Base-by-base conservation (phyloP, 2,329 filamentous ascomycete species). In the Phyllosticta citrichinensis region DNA sequence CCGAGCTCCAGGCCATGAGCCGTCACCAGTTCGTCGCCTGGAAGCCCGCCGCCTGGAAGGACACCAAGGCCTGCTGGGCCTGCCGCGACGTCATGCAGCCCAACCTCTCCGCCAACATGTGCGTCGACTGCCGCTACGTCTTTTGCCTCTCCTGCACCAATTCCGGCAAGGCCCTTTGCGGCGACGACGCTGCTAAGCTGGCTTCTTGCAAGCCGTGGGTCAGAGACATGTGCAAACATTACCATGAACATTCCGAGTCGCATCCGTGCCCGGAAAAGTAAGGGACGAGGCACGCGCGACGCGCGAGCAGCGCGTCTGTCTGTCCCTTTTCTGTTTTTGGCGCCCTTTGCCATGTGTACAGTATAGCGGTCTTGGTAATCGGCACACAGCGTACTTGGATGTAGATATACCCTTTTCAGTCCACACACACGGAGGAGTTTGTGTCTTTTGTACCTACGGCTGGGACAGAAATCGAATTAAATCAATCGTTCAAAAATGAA, bases 91-190 rank as follows among this genome's bases (percentile, higher is more conserved):
- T 77, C 19, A 57, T 80, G 58, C 72, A 71, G 65, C 77, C 77
- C 4, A 62, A 70, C 0, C 64, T 69, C n/a, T 72, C 68, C 17
- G 73, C 65, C n/a, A 68, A 72, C 54, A 64, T 63, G 63, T 80
- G 78, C 65, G 69, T 70, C 22, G 68, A 68, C n/a, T 79, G 77
- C 63, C 69, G 70, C 55, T 67, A 70, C 61, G 73, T 69, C 40
- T 78, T 77, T 64, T 79, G 77, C 66, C 66, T 65, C 14, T 60
- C 55, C 19, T 79, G 77, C 69, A 69, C 75, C 6, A 65, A 67
- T 61, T 67, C 61, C 27, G 73, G 71, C 11, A 66, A 66, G 62
- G 63, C 35, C 19, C 17, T 53, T 40, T 52, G 67, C 62, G 51
- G 63, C 57, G 12, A 65, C 60, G 61, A 63, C 25, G 68, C 62